Evolutionary conservation across 2,329 filamentous ascomycete species (phyloP), one percentile per base, ranked within the genome.

Genomic region (Ophiostoma angusticollis): DNA sequence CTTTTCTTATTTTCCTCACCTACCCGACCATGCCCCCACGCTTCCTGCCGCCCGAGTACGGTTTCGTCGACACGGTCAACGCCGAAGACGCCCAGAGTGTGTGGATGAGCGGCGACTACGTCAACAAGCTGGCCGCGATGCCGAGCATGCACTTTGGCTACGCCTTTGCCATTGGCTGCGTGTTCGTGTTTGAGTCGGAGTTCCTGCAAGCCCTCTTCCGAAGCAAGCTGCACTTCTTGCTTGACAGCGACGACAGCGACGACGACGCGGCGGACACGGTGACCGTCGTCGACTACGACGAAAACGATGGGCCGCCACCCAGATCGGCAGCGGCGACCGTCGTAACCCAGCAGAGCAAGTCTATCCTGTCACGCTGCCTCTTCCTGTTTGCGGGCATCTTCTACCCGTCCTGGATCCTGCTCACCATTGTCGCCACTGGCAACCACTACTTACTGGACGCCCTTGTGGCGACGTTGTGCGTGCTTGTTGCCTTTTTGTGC

Each of bases 391-490:
- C 70, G 13, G 70, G 70, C 22, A 42, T 74, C 14, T 55, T 60
- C 33, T 75, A 75, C 49, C 71, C 71, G 2, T 47, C 54, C 5
- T 64, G 69, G 49, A 70, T 75, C 37, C 50, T 77, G 35, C 59
- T 66, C 0, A 68, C 67, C 22, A 78, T 78, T 43, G 66, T 78
- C 21, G 67, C 72, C 13, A 78, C 73, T 0, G 74, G 72, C 24
- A 78, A 78, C 49, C 74, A 68, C 48, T 68, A 81, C 53, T 68
- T 80, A 33, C 63, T 82, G 5, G 78, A 83, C 54, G 77, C 78
- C 0, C 62, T 79, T 16, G 78, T 74, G 1, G 77, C 78, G 0
- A 66, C 70, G 1, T 48, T 70, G 14, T 74, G 82, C 3, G 79
- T 77, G 33, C 61, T 63, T 0, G 46, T 78, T 9, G 74, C 74